Percentiles rank a stretch among this genome's conserved stretches.
Conservation (phyloP, 106 monocot genomes). For the Dendrobium officinale region DNA sequence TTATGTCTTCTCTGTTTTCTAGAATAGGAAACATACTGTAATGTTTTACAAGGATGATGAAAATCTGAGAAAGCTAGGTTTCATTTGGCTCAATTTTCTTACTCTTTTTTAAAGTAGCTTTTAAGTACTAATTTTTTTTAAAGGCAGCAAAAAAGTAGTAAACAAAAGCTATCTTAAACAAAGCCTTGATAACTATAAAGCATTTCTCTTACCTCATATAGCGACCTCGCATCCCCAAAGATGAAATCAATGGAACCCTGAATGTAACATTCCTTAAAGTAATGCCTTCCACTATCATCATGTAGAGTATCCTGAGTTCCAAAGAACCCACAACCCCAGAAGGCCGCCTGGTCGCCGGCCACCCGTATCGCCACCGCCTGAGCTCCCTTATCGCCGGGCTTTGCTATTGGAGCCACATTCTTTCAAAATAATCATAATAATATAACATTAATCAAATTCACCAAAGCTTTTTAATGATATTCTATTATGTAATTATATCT, state of each 20-base stretch:
- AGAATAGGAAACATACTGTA: no score
- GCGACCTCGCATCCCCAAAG: conserved; percentile 74
- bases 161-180: no score
- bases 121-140: no score
- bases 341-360: conserved; percentile 61
- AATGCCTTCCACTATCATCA: conserved; percentile 80
- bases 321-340: conserved; percentile 97
- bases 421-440: conserved; percentile 4
- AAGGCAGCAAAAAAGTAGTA: no score
- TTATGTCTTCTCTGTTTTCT: no score
- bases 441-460: background rate
- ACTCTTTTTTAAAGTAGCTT: no score
- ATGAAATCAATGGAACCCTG: conserved; percentile 97
- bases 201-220: conserved; percentile 59
- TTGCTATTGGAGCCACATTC: conserved; percentile 88
- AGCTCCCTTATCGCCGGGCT: conserved; percentile 61
- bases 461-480: background rate
- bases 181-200: no score
- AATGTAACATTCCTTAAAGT: conserved; percentile 84
- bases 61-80: no score
- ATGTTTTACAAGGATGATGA: no score
- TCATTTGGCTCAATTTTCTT: no score
- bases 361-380: conserved; percentile 86
- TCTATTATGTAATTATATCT: background rate
- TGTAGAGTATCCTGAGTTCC: conserved; percentile 90